phyloP scores from a whole-genome alignment of 352 stramenopile species.

The Pythium dissimile region DNA sequence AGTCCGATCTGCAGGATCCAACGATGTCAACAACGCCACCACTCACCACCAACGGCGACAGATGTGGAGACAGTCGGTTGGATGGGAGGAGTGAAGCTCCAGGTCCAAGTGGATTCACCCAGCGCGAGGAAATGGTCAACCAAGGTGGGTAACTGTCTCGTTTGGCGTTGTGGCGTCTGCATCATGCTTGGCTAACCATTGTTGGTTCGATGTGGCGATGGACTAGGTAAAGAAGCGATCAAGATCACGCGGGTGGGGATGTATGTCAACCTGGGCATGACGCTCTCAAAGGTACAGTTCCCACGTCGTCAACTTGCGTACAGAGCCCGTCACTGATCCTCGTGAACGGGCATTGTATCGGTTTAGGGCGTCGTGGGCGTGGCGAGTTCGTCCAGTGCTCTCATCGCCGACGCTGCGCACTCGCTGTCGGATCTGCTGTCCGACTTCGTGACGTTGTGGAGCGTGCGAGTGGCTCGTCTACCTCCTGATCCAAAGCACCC shows the following conservation, averaged over 20 bases:
- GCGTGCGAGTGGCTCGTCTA: conserved; percentile 87
- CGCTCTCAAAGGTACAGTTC: conserved; percentile 75
- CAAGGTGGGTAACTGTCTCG: conserved; percentile 4
- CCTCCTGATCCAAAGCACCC: conserved; percentile 93
- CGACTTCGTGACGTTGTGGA: conserved; percentile 96
- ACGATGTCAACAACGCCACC: too few species aligned
- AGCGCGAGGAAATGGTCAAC: conserved; percentile 11
- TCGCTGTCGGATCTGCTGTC: conserved; percentile 95
- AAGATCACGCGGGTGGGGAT: conserved; percentile 92
- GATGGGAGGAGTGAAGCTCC: too few species aligned
- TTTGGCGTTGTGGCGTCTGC: background rate
- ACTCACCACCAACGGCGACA: too few species aligned
- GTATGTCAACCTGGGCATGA: conserved; percentile 92
- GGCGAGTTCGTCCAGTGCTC: conserved; percentile 83
- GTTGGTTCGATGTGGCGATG: background rate
- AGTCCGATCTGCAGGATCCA: too few species aligned
- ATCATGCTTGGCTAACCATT: background rate
- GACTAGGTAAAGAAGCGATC: conserved; percentile 56
- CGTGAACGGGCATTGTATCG: too few species aligned
- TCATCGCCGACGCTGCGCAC: conserved; percentile 96
- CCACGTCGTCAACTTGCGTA: too few species aligned
- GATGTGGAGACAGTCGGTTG: too few species aligned
- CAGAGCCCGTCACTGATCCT: too few species aligned
- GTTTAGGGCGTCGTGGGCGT: conserved; percentile 73
- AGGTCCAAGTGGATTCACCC: too few species aligned